Conservation (phyloP, 164 flowering plant species). For the Hamamelis virginiana region DNA sequence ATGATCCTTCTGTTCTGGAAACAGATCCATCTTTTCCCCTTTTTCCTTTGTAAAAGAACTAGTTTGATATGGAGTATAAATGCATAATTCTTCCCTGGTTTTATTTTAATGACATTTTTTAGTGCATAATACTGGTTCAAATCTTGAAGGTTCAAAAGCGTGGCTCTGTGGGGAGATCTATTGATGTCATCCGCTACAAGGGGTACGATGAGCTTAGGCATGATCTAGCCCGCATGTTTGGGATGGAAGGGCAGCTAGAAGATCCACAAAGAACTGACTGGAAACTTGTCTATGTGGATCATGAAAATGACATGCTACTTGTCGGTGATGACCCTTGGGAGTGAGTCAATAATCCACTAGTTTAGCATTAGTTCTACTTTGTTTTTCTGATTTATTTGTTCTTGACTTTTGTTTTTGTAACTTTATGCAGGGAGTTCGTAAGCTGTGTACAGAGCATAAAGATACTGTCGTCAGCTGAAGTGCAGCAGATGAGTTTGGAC, state of each 20-base stretch:
- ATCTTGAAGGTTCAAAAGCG: slow-evolving; percentile 82
- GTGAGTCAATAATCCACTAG: slow-evolving; percentile 43
- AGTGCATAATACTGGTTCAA: background rate
- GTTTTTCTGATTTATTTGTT: background rate
- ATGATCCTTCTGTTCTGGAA: background rate
- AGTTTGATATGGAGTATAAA: no score
- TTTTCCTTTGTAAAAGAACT: background rate
- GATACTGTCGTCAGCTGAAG: slow-evolving; percentile 83
- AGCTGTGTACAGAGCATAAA: slow-evolving; percentile 91
- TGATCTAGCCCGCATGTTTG: slow-evolving; percentile 89
- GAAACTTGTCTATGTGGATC: slow-evolving; percentile 90
- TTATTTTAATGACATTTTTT: background rate
- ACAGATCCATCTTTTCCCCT: background rate
- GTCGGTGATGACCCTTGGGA: slow-evolving; percentile 98
- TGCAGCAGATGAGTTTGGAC: slow-evolving; percentile 88
- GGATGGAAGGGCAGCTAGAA: slow-evolving; percentile 91
- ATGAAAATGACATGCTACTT: slow-evolving; percentile 84
- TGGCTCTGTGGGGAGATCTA: slow-evolving; percentile 91
- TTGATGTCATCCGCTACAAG: slow-evolving; percentile 78
- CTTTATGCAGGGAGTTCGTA: slow-evolving; percentile 71
- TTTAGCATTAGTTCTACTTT: background rate
- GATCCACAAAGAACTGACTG: slow-evolving; percentile 81
- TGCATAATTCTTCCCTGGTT: background rate
- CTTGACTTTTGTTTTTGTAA: background rate
- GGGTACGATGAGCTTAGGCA: slow-evolving; percentile 83